Evolutionary conservation across 768 basidiomycete species (phyloP), one percentile per base, ranked within the genome.

Genomic region (Termitomyces titanicus): DNA sequence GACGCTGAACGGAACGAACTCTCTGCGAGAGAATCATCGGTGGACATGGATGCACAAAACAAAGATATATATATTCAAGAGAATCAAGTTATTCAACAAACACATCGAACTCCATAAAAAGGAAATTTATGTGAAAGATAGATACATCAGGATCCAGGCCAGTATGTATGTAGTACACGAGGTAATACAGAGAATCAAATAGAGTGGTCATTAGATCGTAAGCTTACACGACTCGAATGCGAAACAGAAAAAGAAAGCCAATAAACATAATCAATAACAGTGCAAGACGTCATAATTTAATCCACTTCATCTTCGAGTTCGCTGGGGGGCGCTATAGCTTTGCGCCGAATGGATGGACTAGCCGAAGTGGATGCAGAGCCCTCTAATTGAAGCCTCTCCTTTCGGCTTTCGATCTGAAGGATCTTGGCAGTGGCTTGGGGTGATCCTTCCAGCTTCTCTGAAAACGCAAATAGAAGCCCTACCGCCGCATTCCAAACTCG

Each of bases 401-500:
- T 44, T 29, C 57, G 62, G 47, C 66, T 64, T 47, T 76, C 68
- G 12, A 46, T 61, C 12, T 66, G 45, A 13, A 72, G 58, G 2
- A 65, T 66, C 45, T 69, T 61, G 7, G 69, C 71, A 46, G 74
- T 70, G 0, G 59, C 59, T 29, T 67, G 66, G 3, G 84, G 83
- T 0, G 81, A 78, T 9, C 61, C 64, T 18, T 74, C 72, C 50
- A 89, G 79, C 0, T 82, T 83, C 66, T 89, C 87, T 1, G 85
- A 81, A 60, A 87, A 85, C 2, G 87, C 82, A 62, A 88, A 86
- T 0, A 84, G 84, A 11, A 84, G 75, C 9, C 77, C 75, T 29
- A 87, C 69, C 5, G 75, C 69, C 0, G 87, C 83, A 43, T 68
- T 74, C 53, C 86, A 69, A 1, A 86, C 72, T 43, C 87, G 78